phyloP scores from a whole-genome alignment of 2,329 filamentous ascomycete genomes.

The Cercospora sp. region DNA sequence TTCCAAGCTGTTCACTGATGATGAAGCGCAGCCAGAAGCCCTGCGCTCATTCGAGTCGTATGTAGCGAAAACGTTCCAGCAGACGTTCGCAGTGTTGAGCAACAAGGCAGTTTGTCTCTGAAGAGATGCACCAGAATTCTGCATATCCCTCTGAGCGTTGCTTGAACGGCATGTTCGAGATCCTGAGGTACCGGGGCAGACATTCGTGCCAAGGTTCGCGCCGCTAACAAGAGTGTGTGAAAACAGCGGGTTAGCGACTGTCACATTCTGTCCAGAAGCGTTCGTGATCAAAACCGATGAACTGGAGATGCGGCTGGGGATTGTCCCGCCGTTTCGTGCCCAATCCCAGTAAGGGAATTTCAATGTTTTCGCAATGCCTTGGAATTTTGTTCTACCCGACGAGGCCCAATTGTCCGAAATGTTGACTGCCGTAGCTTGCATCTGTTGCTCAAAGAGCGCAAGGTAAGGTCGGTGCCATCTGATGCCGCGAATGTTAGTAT shows the following conservation, averaged over 20 bases:
- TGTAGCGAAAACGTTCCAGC: conserved; percentile 33
- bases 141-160: conserved; percentile 33
- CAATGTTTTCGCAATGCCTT: conserved; percentile 27
- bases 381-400: conserved; percentile 20
- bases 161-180: conserved; percentile 31
- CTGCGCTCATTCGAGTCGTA: conserved; percentile 22
- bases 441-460: conserved; percentile 33
- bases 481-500: neutral
- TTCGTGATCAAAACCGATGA: conserved; percentile 30
- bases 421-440: conserved; percentile 24
- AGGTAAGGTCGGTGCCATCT: conserved; percentile 34
- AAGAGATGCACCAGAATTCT: conserved; percentile 22
- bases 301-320: conserved; percentile 31
- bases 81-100: conserved; percentile 28
- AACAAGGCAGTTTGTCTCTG: conserved; percentile 29
- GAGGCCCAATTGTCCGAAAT: conserved; percentile 27
- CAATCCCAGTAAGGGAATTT: conserved; percentile 36
- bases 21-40: conserved; percentile 24
- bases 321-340: conserved; percentile 25
- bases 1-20: conserved; percentile 28
- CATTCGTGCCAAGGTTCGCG: conserved; percentile 29
- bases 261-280: conserved; percentile 27
- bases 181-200: conserved; percentile 35
- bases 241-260: conserved; percentile 35
- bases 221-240: conserved; percentile 26